These are phyloP conservation scores for Lathyrus sativus DNA, from an alignment of 306 rosid species.

Conservation along the genomic window DNA sequence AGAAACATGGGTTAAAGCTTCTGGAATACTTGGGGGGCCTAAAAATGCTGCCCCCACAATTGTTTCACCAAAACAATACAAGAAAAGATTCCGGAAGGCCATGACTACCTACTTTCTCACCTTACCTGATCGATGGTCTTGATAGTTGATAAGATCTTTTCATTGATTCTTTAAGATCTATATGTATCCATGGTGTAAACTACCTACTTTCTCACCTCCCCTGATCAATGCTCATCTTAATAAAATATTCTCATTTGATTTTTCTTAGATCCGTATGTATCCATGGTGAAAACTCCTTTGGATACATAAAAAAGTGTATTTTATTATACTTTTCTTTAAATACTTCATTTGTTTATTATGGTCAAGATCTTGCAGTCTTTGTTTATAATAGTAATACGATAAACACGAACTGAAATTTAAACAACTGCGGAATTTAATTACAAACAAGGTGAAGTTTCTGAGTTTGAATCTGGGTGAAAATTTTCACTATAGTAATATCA, in stretches of 20 bases:
- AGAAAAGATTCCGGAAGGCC: slow-evolving; percentile 94
- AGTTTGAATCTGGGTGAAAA: too few species aligned
- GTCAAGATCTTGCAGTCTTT: background rate
- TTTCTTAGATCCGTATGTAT: slow-evolving; percentile 34
- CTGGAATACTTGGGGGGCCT: slow-evolving; percentile 93
- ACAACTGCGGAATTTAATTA: too few species aligned
- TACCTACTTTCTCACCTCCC: slow-evolving; percentile 83
- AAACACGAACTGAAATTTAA: too few species aligned
- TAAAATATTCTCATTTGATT: slow-evolving; percentile 28
- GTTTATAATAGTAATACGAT: too few species aligned
- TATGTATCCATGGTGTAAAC: slow-evolving; percentile 42
- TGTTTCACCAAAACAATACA: slow-evolving; percentile 89
- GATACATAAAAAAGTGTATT: slow-evolving; percentile 4
- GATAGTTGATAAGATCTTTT: slow-evolving; percentile 43
- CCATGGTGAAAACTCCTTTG: slow-evolving; percentile 27
- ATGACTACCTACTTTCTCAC: slow-evolving; percentile 96
- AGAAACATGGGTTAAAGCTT: slow-evolving; percentile 95
- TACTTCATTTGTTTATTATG: background rate
- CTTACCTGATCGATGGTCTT: slow-evolving; percentile 83
- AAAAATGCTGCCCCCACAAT: slow-evolving; percentile 89
- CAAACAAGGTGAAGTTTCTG: too few species aligned
- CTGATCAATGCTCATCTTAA: slow-evolving; percentile 72
- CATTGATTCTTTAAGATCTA: slow-evolving; percentile 41
- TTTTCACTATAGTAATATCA: too few species aligned
- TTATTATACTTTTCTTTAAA: background rate